Percentiles rank a stretch among this genome's conserved stretches.
Evolutionary conservation across 768 basidiomycete species (phyloP).

Genomic region (Phylloporus arenicola): DNA sequence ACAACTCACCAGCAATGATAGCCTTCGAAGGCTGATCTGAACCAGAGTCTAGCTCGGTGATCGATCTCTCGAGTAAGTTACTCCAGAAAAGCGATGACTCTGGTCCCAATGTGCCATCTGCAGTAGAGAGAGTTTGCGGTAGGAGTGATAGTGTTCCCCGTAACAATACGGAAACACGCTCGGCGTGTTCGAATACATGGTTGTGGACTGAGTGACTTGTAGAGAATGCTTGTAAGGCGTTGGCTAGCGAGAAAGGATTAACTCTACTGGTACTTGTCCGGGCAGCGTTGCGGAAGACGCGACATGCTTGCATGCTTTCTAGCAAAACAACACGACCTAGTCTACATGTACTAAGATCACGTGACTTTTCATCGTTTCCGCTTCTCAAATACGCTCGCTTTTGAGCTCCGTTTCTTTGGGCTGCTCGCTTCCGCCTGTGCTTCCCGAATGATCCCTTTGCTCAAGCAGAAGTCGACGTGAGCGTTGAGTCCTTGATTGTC

Average conservation of each 20-base stretch:
- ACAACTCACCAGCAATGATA: slow-evolving; percentile 44
- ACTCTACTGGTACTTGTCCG: background rate
- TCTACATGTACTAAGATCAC: slow-evolving; percentile 6
- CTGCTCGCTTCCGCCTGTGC: slow-evolving; percentile 43
- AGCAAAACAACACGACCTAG: background rate
- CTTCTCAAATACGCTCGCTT: slow-evolving; percentile 5
- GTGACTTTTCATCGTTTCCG: slow-evolving; percentile 19
- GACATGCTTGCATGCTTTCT: slow-evolving; percentile 27
- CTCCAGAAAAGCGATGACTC: slow-evolving; percentile 45
- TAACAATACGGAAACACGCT: slow-evolving; percentile 41
- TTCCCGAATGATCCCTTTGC: slow-evolving; percentile 67
- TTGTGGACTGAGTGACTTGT: background rate
- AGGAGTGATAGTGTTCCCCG: slow-evolving; percentile 46
- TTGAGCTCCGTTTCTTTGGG: slow-evolving; percentile 11
- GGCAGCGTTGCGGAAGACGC: slow-evolving; percentile 8
- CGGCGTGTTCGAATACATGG: background rate
- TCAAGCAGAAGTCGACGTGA: slow-evolving; percentile 89
- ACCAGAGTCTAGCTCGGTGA: slow-evolving; percentile 27
- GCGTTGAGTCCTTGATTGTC: slow-evolving; percentile 78
- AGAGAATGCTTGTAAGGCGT: background rate
- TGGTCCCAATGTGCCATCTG: slow-evolving; percentile 14
- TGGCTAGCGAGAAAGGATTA: background rate
- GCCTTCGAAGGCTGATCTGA: slow-evolving; percentile 34
- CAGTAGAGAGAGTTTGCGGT: slow-evolving; percentile 37
- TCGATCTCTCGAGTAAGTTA: slow-evolving; percentile 34